Evolutionary conservation across 495 filamentous ascomycete species (phyloP).

Genomic region (Mycothermus thermophilus): DNA sequence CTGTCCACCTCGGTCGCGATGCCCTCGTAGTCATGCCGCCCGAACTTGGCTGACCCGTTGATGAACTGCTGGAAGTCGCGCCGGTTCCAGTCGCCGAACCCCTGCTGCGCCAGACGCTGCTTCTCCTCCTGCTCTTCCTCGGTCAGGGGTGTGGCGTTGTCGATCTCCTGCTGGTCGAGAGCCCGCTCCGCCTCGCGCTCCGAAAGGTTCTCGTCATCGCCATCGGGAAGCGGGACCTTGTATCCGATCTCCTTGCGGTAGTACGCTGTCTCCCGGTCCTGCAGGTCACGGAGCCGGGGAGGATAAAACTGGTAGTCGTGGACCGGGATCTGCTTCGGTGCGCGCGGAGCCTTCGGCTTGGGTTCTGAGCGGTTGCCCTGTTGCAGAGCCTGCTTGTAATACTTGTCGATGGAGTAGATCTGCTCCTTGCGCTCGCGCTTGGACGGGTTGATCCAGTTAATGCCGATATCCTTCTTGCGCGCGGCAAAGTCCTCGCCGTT

Average conservation of each 20-base stretch:
- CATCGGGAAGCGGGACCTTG: slow-evolving; percentile 74
- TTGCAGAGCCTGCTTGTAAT: slow-evolving; percentile 82
- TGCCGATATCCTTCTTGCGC: slow-evolving; percentile 87
- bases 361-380: slow-evolving; percentile 76
- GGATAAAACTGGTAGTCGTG: slow-evolving; percentile 99
- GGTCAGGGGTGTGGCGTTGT: slow-evolving; percentile 75
- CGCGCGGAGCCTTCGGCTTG: slow-evolving; percentile 89
- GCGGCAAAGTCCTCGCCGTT: slow-evolving; percentile 88
- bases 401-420: slow-evolving; percentile 96
- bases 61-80: slow-evolving; percentile 97
- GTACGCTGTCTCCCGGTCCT: slow-evolving; percentile 90
- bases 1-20: slow-evolving; percentile 87
- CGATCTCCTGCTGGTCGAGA: slow-evolving; percentile 80
- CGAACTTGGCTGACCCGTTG: slow-evolving; percentile 85
- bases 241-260: slow-evolving; percentile 93
- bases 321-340: slow-evolving; percentile 80
- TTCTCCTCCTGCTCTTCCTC: slow-evolving; percentile 85
- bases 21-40: slow-evolving; percentile 64
- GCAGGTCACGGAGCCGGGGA: slow-evolving; percentile 62
- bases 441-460: slow-evolving; percentile 96
- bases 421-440: slow-evolving; percentile 98
- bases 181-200: slow-evolving; percentile 80
- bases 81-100: slow-evolving; percentile 89
- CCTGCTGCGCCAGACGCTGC: slow-evolving; percentile 59
- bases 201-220: slow-evolving; percentile 67